These are phyloP conservation scores for Cutaneotrichosporon cyanovorans DNA, from an alignment of 1,284 basidiomycete genomes.

Conservation along the genomic window DNA sequence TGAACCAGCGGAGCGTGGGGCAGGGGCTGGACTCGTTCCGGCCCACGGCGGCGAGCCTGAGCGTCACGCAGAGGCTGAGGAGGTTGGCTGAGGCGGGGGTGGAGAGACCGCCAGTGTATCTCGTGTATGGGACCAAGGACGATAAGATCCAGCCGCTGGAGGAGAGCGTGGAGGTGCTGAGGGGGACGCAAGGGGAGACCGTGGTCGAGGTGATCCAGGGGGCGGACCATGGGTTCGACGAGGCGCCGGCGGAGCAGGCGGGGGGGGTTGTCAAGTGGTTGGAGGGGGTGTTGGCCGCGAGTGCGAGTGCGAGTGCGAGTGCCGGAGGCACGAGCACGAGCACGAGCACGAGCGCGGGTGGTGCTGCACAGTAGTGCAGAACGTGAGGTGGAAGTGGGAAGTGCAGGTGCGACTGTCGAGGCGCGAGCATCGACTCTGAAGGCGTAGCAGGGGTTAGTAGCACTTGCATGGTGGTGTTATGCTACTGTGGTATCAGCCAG, in stretches of 20 bases:
- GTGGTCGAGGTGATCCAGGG: conserved; percentile 28
- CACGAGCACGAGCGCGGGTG: too few relatives aligned
- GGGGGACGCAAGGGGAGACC: conserved; percentile 8
- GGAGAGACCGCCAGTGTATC: conserved; percentile 23
- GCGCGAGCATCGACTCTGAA: too few relatives aligned
- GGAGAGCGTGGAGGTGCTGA: conserved; percentile 25
- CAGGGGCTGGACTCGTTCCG: conserved; percentile 32
- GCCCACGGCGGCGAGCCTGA: conserved; percentile 28
- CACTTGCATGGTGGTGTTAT: too few relatives aligned
- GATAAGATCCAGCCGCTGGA: conserved; percentile 39
- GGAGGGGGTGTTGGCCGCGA: conserved; percentile 9
- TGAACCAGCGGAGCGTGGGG: conserved; percentile 33
- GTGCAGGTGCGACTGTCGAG: too few relatives aligned
- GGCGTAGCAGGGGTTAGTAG: too few relatives aligned
- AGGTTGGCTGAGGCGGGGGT: conserved; percentile 7
- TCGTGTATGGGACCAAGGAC: conserved; percentile 33
- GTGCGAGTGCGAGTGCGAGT: too few relatives aligned
- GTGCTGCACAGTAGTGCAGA: too few relatives aligned
- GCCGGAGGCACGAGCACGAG: too few relatives aligned
- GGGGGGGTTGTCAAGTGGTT: conserved; percentile 35
- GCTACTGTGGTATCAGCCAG: too few relatives aligned
- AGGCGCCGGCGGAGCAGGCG: conserved; percentile 33
- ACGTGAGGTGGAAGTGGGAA: too few relatives aligned
- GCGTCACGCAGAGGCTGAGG: conserved; percentile 29
- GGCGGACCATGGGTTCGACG: conserved; percentile 38